Conservation (phyloP, 1,139 yeast genomes). For the Nematodospora anomalae region DNA sequence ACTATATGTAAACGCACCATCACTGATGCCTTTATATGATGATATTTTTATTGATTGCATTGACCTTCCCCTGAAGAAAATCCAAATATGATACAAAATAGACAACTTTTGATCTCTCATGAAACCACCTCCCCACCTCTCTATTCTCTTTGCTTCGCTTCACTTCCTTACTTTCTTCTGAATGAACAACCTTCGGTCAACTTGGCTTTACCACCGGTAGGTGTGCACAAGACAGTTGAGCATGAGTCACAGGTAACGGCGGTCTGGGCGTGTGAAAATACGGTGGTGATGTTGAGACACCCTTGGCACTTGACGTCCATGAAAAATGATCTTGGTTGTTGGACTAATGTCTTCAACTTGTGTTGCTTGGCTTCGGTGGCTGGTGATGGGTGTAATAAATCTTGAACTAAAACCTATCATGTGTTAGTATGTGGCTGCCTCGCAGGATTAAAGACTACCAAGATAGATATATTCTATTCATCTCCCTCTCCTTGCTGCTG, state of each 20-base stretch:
- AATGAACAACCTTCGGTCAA: constrained; percentile 98
- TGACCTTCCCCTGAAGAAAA: background rate
- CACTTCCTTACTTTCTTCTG: constrained; percentile 83
- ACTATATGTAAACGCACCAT: background rate
- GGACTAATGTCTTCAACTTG: constrained; percentile 97
- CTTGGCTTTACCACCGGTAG: constrained; percentile 99
- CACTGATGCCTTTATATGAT: no score
- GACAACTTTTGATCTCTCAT: background rate
- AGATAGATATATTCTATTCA: no score
- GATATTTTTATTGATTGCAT: no score
- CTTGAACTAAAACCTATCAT: constrained; percentile 85
- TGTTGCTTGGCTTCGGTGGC: constrained; percentile 95
- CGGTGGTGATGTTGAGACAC: constrained; percentile 98
- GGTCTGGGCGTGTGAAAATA: constrained; percentile 99
- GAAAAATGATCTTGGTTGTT: constrained; percentile 97
- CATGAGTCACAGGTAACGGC: constrained; percentile 99
- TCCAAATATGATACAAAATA: constrained; percentile 1
- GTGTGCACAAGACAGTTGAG: constrained; percentile 97
- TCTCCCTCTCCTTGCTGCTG: no score
- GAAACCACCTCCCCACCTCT: background rate
- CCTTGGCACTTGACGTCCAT: constrained; percentile 99
- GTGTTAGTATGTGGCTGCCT: constrained; percentile 6
- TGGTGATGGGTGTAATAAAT: constrained; percentile 95
- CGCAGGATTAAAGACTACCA: no score
- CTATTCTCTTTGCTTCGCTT: background rate